phyloP scores from a whole-genome alignment of 1,139 yeast genomes.

The Diutina siamensis region DNA sequence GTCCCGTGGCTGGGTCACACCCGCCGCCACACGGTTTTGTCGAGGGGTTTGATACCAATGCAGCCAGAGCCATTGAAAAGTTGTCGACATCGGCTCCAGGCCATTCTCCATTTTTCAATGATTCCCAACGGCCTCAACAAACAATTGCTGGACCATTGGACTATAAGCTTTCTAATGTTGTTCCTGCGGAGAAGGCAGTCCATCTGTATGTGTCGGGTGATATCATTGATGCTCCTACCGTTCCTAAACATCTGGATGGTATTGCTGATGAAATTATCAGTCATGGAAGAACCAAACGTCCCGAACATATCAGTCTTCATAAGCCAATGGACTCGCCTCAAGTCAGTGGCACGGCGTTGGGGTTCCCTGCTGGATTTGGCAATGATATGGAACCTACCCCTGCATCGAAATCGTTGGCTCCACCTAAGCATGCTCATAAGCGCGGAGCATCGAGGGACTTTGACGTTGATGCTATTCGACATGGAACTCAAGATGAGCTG shows the following conservation, averaged over 20 bases:
- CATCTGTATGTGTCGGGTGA: not conserved
- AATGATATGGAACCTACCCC: not conserved
- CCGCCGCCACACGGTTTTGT: not conserved
- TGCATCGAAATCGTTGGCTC: not conserved
- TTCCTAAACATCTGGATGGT: not conserved
- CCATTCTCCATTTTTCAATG: not conserved
- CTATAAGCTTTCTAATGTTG: not conserved
- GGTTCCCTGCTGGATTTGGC: not conserved
- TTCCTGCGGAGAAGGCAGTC: not conserved
- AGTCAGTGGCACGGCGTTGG: not conserved
- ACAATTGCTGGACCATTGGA: not conserved
- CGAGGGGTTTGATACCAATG: not conserved
- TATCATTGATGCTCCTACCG: not conserved
- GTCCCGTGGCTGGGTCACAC: not conserved
- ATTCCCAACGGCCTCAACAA: not conserved
- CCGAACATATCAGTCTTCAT: not conserved
- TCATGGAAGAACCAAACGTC: not conserved
- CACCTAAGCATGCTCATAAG: not conserved
- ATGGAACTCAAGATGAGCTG: not conserved
- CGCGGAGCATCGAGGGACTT: constrained; percentile 1
- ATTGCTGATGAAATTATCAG: not conserved
- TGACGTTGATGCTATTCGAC: constrained; percentile 3
- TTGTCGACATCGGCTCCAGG: not conserved
- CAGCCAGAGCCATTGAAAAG: too few relatives aligned
- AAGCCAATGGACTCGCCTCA: not conserved